These are phyloP conservation scores for Baorangia bicolor DNA, from an alignment of 768 basidiomycete genomes.

Conservation along the genomic window DNA sequence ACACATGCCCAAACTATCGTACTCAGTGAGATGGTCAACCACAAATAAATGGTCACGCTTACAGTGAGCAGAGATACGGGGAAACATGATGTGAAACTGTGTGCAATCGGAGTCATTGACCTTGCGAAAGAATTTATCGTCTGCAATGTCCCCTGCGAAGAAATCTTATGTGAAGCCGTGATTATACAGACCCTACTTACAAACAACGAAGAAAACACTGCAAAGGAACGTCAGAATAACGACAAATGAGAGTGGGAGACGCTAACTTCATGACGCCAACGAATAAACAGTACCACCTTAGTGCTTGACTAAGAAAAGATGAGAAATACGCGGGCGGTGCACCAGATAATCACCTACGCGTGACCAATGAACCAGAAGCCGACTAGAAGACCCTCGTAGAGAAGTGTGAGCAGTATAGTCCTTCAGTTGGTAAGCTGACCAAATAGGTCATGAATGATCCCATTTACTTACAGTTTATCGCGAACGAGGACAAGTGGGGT, in stretches of 20 bases:
- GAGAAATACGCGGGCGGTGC: constrained; percentile 4
- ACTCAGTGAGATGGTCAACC: background rate
- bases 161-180: background rate
- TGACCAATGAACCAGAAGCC: constrained; percentile 97
- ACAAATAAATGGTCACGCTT: constrained; percentile 19
- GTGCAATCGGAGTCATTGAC: constrained; percentile 91
- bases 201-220: constrained; percentile 85
- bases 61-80: constrained; percentile 71
- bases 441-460: background rate
- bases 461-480: constrained; percentile 75
- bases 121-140: constrained; percentile 94
- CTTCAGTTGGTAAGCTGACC: constrained; percentile 40
- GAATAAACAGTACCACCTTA: constrained; percentile 83
- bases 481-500: constrained; percentile 82
- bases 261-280: constrained; percentile 83
- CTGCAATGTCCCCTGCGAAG: constrained; percentile 82
- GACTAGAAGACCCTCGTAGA: constrained; percentile 83
- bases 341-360: constrained; percentile 50
- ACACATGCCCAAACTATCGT: constrained; percentile 75
- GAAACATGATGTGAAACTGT: constrained; percentile 79
- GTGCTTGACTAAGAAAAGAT: constrained; percentile 53
- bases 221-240: constrained; percentile 7
- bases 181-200: constrained; percentile 44
- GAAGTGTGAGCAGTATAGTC: constrained; percentile 77
- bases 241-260: constrained; percentile 8